phyloP scores from a whole-genome alignment of 83 land plant species.

The Picea abies region DNA sequence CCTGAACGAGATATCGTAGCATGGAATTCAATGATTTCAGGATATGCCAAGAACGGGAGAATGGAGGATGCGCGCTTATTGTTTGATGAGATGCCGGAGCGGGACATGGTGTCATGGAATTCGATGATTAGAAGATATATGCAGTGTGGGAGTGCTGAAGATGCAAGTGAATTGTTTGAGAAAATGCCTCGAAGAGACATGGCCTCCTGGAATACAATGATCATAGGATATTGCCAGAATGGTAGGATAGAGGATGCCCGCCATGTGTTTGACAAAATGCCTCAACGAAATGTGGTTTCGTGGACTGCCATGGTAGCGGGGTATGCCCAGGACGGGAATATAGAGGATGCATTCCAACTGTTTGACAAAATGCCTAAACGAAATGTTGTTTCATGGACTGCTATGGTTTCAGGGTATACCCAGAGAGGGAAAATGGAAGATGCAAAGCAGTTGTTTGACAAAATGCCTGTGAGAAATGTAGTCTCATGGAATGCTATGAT shows the following conservation, averaged over 20 bases:
- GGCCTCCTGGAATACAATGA: constrained; percentile 10
- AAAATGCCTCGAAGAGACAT: background rate
- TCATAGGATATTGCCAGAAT: background rate
- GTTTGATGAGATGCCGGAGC: constrained; percentile 2
- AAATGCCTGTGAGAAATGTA: constrained; percentile 27
- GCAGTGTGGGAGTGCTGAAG: background rate
- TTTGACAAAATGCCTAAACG: constrained; percentile 13
- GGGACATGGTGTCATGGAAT: background rate
- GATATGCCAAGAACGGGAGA: background rate
- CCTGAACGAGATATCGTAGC: too few species aligned
- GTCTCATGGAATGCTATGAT: too few species aligned
- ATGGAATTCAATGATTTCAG: constrained; percentile 1
- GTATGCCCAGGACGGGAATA: background rate
- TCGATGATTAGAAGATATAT: background rate
- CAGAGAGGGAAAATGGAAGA: constrained; percentile 20
- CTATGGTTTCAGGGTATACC: constrained; percentile 39
- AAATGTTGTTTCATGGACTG: constrained; percentile 37
- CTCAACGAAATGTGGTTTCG: constrained; percentile 3
- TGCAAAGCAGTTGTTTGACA: constrained; percentile 28
- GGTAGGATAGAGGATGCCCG: constrained; percentile 8
- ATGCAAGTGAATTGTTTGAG: background rate
- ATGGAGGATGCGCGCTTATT: background rate
- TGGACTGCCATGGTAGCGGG: background rate
- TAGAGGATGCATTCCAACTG: constrained; percentile 3
- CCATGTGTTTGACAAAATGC: constrained; percentile 4